phyloP scores from a whole-genome alignment of 805 yeast species.

The Metschnikowia similis region DNA sequence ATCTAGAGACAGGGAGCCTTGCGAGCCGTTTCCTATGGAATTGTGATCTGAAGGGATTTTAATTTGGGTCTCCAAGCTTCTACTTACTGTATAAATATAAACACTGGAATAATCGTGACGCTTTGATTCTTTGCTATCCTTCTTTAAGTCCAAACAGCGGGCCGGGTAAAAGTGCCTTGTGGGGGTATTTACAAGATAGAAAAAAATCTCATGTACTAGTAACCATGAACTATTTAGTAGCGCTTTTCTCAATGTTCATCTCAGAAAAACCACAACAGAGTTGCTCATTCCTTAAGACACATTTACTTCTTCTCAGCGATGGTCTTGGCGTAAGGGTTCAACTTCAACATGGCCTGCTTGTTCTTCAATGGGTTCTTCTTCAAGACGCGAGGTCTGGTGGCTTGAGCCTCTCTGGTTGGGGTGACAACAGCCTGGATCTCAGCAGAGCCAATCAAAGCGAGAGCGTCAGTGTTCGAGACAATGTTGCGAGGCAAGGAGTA shows the following conservation, averaged over 20 bases:
- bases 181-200: neutral
- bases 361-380: conserved; percentile 90
- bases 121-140: too few species aligned
- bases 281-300: conserved; percentile 44
- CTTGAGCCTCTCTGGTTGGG: conserved; percentile 92
- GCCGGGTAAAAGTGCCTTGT: too few species aligned
- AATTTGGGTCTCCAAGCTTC: neutral
- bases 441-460: conserved; percentile 97
- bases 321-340: conserved; percentile 99
- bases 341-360: conserved; percentile 96
- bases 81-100: neutral
- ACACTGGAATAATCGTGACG: neutral
- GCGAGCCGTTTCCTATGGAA: neutral
- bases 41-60: neutral
- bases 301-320: conserved; percentile 89
- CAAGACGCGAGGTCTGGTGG: conserved; percentile 97
- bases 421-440: conserved; percentile 97
- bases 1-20: too few species aligned
- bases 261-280: neutral
- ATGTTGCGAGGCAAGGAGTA: conserved; percentile 93
- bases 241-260: conserved; percentile 43
- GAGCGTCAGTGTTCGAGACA: conserved; percentile 90
- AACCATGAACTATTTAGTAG: conserved; percentile 3
- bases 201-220: conserved; percentile 4
- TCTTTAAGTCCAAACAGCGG: too few species aligned